These are phyloP conservation scores for Auriculariales sp. DNA, from an alignment of 768 basidiomycete species.

Conservation along the genomic window DNA sequence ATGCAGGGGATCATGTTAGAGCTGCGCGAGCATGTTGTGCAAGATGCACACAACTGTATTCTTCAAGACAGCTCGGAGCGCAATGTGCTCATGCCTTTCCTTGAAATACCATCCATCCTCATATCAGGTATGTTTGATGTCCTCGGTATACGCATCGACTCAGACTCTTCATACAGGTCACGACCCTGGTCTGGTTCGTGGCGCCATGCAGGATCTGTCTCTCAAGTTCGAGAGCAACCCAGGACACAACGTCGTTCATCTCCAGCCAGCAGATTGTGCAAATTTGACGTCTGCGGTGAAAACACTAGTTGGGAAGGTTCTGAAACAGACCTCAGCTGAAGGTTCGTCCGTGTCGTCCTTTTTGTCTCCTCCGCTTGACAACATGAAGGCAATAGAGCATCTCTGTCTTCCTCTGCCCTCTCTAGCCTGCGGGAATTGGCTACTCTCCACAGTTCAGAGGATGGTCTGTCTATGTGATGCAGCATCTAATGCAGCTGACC, in stretches of 20 bases:
- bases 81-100: conserved; percentile 42
- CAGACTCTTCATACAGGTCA: neutral
- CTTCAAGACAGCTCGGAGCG: conserved; percentile 29
- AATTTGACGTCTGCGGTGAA: conserved; percentile 41
- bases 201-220: conserved; percentile 32
- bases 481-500: too few relatives aligned
- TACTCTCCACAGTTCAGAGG: conserved; percentile 8
- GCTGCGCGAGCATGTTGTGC: conserved; percentile 34
- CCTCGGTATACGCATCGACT: neutral
- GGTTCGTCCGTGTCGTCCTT: conserved; percentile 6
- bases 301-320: conserved; percentile 36
- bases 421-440: conserved; percentile 4
- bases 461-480: too few relatives aligned
- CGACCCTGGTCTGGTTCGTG: conserved; percentile 31
- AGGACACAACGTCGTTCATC: conserved; percentile 23
- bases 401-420: conserved; percentile 6
- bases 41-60: conserved; percentile 27
- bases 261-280: conserved; percentile 43
- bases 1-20: conserved; percentile 29
- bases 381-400: neutral
- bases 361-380: neutral
- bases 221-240: conserved; percentile 11
- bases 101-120: conserved; percentile 45
- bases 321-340: conserved; percentile 21
- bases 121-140: conserved; percentile 31